Evolutionary conservation across 768 basidiomycete species (phyloP).

Genomic region (Botryobasidium botryosum): DNA sequence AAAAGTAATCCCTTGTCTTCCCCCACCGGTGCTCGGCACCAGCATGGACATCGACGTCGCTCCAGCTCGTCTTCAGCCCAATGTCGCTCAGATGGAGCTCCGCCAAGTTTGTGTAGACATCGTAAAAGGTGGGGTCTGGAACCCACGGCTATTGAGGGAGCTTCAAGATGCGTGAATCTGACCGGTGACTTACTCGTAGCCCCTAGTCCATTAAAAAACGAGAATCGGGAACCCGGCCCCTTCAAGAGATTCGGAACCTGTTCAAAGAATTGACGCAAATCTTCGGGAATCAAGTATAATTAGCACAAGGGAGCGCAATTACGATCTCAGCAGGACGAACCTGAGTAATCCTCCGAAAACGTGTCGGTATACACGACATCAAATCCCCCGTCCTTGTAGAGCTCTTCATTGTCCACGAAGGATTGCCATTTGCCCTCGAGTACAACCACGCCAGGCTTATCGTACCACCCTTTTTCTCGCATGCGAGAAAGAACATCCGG

Average conservation of each 20-base stretch:
- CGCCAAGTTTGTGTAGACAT: slow-evolving; percentile 72
- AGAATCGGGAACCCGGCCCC: slow-evolving; percentile 60
- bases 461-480: slow-evolving; percentile 56
- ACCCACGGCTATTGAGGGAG: not conserved
- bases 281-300: slow-evolving; percentile 19
- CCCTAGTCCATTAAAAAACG: slow-evolving; percentile 95
- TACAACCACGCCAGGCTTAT: slow-evolving; percentile 57
- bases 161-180: not conserved
- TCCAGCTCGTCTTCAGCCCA: slow-evolving; percentile 69
- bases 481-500: slow-evolving; percentile 78
- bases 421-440: slow-evolving; percentile 94
- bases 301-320: not conserved
- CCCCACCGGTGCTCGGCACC: slow-evolving; percentile 55
- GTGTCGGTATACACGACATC: slow-evolving; percentile 87
- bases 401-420: slow-evolving; percentile 39
- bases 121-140: slow-evolving; percentile 76
- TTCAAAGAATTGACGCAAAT: slow-evolving; percentile 69
- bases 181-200: slow-evolving; percentile 56
- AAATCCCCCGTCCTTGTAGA: slow-evolving; percentile 56
- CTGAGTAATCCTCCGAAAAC: slow-evolving; percentile 73
- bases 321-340: slow-evolving; percentile 20
- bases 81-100: slow-evolving; percentile 74
- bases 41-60: slow-evolving; percentile 52
- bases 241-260: slow-evolving; percentile 58
- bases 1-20: slow-evolving; percentile 58